Evolutionary conservation across 2,329 filamentous ascomycete species (phyloP).

Genomic region (Cordyceps fumosorosea): DNA sequence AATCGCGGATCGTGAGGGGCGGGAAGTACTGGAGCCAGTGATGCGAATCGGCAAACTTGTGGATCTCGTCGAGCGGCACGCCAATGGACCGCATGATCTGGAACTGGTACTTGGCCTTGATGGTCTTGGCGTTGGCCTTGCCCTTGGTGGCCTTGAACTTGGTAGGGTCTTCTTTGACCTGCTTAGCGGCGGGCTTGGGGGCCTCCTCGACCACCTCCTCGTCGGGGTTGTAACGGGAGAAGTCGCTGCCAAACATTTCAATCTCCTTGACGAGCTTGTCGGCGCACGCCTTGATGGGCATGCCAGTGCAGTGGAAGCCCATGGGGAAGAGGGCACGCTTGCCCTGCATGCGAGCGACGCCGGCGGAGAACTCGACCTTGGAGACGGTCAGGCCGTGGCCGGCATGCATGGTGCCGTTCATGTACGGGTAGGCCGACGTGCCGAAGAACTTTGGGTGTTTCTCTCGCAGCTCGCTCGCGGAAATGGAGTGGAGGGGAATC

Average conservation of each 20-base stretch:
- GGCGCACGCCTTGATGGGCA: slow-evolving; percentile 96
- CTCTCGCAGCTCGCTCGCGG: slow-evolving; percentile 66
- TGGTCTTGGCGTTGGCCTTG: slow-evolving; percentile 83
- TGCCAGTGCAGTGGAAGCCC: slow-evolving; percentile 88
- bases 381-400: slow-evolving; percentile 88
- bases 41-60: slow-evolving; percentile 84
- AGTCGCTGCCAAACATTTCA: slow-evolving; percentile 79
- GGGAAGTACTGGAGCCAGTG: slow-evolving; percentile 91
- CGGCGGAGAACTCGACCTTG: slow-evolving; percentile 88
- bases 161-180: slow-evolving; percentile 72
- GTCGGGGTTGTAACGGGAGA: slow-evolving; percentile 66
- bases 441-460: slow-evolving; percentile 90
- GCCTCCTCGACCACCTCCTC: slow-evolving; percentile 44
- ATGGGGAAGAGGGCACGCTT: slow-evolving; percentile 82
- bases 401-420: slow-evolving; percentile 84
- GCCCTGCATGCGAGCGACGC: slow-evolving; percentile 85
- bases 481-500: slow-evolving; percentile 66
- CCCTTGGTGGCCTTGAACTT: slow-evolving; percentile 92
- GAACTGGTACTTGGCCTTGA: slow-evolving; percentile 93
- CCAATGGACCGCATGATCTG: slow-evolving; percentile 92
- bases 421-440: slow-evolving; percentile 51
- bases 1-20: slow-evolving; percentile 54
- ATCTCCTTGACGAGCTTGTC: slow-evolving; percentile 92
- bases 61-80: slow-evolving; percentile 80
- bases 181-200: slow-evolving; percentile 50